phyloP scores from a whole-genome alignment of 768 basidiomycete genomes.

The Chalciporus chontae region DNA sequence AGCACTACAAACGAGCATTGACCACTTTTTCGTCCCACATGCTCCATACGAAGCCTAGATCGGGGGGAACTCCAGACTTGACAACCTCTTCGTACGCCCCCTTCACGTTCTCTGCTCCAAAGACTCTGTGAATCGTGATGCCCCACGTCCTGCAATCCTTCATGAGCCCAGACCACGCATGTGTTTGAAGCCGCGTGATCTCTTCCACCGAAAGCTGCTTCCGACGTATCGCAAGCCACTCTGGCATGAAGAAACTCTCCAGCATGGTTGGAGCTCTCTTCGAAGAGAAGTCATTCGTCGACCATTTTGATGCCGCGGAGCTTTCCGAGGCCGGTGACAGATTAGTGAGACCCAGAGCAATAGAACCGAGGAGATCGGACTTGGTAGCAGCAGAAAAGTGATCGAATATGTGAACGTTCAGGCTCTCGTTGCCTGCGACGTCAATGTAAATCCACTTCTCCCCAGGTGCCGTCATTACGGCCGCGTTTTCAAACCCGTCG shows the following conservation, averaged over 20 bases:
- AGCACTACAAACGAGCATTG: conserved; percentile 14
- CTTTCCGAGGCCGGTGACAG: conserved; percentile 43
- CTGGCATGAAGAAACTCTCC: conserved; percentile 65
- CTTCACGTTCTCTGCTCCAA: conserved; percentile 46
- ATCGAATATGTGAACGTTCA: conserved; percentile 44
- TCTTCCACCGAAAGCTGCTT: conserved; percentile 43
- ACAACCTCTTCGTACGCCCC: conserved; percentile 45
- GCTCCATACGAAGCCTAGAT: conserved; percentile 61
- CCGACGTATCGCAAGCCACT: conserved; percentile 59
- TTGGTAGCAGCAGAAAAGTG: conserved; percentile 31
- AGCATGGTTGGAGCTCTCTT: conserved; percentile 15
- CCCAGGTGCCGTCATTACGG: conserved; percentile 27
- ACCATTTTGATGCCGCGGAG: conserved; percentile 36
- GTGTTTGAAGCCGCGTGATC: conserved; percentile 48
- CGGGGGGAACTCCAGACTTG: conserved; percentile 47
- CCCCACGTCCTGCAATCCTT: conserved; percentile 50
- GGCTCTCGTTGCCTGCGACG: conserved; percentile 52
- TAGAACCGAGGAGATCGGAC: conserved; percentile 34
- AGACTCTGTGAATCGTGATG: conserved; percentile 46
- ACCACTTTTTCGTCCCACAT: conserved; percentile 47
- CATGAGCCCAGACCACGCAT: conserved; percentile 62
- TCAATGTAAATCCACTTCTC: conserved; percentile 59
- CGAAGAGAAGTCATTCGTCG: conserved; percentile 32
- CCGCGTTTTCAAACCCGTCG: conserved; percentile 36
- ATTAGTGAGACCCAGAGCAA: conserved; percentile 57